phyloP scores from a whole-genome alignment of 768 basidiomycete genomes.

The Macrolepiota fuliginosa region DNA sequence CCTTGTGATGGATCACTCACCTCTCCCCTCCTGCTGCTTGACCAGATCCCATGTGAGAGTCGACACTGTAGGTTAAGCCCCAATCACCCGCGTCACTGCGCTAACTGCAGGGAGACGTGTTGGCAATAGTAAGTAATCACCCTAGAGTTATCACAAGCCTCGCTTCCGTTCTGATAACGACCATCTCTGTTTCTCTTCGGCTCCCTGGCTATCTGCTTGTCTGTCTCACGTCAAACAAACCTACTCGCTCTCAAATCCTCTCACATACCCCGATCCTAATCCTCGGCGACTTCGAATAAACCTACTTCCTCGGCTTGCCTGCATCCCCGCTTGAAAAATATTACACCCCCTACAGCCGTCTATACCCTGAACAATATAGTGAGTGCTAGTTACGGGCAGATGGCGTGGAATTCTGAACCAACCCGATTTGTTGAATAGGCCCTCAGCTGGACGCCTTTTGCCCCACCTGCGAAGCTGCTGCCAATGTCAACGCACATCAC shows the following conservation, averaged over 20 bases:
- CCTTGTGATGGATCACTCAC: constrained; percentile 11
- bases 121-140: constrained; percentile 20
- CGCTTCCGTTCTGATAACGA: not conserved
- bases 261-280: constrained; percentile 2
- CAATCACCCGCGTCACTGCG: constrained; percentile 42
- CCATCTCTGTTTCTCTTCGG: constrained; percentile 1
- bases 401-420: not conserved
- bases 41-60: constrained; percentile 46
- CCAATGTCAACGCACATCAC: not conserved
- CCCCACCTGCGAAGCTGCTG: constrained; percentile 13
- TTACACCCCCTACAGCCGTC: constrained; percentile 15
- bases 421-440: constrained; percentile 23
- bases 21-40: constrained; percentile 10
- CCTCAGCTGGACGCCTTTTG: constrained; percentile 40
- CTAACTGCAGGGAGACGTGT: constrained; percentile 37
- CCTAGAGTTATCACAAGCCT: not conserved
- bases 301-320: not conserved
- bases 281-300: not conserved
- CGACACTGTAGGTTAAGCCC: constrained; percentile 54
- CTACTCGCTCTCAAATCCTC: not conserved
- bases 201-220: not conserved
- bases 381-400: not conserved
- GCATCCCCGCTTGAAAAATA: not conserved
- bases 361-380: constrained; percentile 26
- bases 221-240: constrained; percentile 6